phyloP scores from a whole-genome alignment of 441 rosid genomes.

The Pelargonium myrrhifolium region DNA sequence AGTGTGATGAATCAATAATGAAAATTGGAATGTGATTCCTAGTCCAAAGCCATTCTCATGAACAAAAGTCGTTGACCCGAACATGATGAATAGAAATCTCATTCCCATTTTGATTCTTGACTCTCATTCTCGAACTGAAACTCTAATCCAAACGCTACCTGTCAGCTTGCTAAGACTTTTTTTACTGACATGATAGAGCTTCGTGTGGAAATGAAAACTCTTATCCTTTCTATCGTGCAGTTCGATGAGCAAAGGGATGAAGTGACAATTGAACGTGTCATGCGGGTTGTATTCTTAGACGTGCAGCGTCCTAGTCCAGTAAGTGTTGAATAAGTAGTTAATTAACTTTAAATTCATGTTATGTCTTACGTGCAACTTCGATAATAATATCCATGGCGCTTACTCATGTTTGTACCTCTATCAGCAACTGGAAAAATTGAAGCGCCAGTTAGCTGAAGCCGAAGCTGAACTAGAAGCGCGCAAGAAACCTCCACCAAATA shows the following conservation, averaged over 20 bases:
- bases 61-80: too few relatives aligned
- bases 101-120: too few relatives aligned
- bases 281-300: constrained; percentile 55
- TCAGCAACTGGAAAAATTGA: constrained; percentile 61
- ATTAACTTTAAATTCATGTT: too few relatives aligned
- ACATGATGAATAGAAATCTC: too few relatives aligned
- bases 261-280: constrained; percentile 47
- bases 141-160: too few relatives aligned
- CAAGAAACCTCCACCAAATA: constrained; percentile 54
- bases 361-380: not conserved
- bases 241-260: constrained; percentile 64
- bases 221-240: constrained; percentile 23
- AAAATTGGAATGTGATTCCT: too few relatives aligned
- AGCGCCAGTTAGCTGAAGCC: constrained; percentile 57
- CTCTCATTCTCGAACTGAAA: too few relatives aligned
- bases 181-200: not conserved
- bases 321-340: constrained; percentile 19
- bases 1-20: too few relatives aligned
- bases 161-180: not conserved
- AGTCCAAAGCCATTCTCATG: too few relatives aligned
- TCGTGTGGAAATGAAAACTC: not conserved
- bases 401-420: constrained; percentile 4
- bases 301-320: constrained; percentile 47
- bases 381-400: not conserved
- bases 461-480: constrained; percentile 63